Base-by-base conservation (phyloP, 768 basidiomycete species). In the Wakefieldia striispora region DNA sequence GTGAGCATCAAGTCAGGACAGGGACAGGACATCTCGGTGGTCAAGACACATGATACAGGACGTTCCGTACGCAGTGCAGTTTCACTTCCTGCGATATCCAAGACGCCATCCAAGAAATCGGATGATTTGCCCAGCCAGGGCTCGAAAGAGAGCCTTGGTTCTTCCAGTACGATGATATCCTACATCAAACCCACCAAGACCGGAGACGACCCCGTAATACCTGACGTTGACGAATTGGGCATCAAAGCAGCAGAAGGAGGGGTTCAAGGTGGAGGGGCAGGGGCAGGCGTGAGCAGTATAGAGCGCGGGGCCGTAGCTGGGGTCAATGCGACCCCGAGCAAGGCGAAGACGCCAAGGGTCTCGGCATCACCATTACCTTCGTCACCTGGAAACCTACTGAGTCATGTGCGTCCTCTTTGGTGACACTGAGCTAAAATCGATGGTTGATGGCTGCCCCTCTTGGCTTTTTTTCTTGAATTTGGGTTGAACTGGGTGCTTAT, bases 391-490 rank as follows among this genome's bases (percentile, higher is more conserved):
- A 83, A 81, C 66, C 83, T 88, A 58, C 70, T 90, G 75, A 83
- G 80, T 71, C 88, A 91, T 83, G 88, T 91, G 82, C 86, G 88
- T 90, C 79, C 80, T 76, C 80, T 82, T 76, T 75, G 84, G 82
- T 81, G 74, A 73, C 70, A 80, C 64, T 67, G 63, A 67, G 68
- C 56, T 62, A 65, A 72, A n/a, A 75, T 68, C 49, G 65, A 69
- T 77, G 73, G 76, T 82, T 71, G 67, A 70, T 62, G 60, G 60
- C 52, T 58, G 26, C 49, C 37, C 31, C 27, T 55, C 50, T 50
- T 54, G 31, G 40, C 43, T 34, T 50, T 54, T 53, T 39, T 48
- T 23, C 3, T 48, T 50, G 47, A 39, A 19, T 40, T 33, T 49
- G 43, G 44, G 23, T 49, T 53, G 45, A 47, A 51, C 39, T 51